A percentile compares a stretch with the other conserved stretches of the same genome.
Evolutionary conservation across 179 eudicot genomes (phyloP).

Genomic region (Camellia oleifera): DNA sequence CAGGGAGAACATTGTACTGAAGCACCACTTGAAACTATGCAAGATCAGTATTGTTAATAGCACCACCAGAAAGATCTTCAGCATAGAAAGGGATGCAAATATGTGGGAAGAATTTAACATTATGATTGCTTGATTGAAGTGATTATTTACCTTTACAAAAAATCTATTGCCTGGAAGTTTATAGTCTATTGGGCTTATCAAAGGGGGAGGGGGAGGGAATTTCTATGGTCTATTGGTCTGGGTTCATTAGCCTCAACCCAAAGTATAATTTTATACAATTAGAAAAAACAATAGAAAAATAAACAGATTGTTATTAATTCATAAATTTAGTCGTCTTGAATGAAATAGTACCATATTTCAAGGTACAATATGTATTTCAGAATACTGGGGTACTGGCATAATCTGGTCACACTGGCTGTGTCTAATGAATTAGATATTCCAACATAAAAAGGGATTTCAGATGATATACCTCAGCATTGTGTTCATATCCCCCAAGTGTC

Average conservation of each 20-base stretch:
- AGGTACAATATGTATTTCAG: background rate
- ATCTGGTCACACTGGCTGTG: background rate
- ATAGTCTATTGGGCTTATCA: background rate
- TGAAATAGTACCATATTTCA: background rate
- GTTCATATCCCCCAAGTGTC: constrained; percentile 70
- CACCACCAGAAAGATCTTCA: constrained; percentile 9
- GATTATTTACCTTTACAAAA: background rate
- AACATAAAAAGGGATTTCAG: constrained; percentile 7
- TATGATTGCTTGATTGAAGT: constrained; percentile 4
- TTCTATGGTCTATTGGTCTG: too few relatives aligned
- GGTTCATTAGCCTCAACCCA: too few relatives aligned
- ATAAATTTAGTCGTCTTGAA: background rate
- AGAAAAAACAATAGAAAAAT: background rate
- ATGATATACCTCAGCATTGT: constrained; percentile 81
- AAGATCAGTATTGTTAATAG: background rate
- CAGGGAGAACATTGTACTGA: background rate
- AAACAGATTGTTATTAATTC: background rate
- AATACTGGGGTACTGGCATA: background rate
- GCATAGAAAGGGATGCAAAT: background rate
- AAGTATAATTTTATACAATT: background rate
- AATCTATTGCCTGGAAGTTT: background rate
- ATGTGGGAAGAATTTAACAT: background rate
- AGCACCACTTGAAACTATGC: background rate
- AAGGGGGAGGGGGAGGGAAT: too few relatives aligned
- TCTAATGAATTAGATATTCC: background rate